Percentiles rank a stretch among this genome's conserved stretches.
Evolutionary conservation across 2,329 filamentous ascomycete genomes (phyloP).

Genomic region (Cladosporium austrohemisphaericum): DNA sequence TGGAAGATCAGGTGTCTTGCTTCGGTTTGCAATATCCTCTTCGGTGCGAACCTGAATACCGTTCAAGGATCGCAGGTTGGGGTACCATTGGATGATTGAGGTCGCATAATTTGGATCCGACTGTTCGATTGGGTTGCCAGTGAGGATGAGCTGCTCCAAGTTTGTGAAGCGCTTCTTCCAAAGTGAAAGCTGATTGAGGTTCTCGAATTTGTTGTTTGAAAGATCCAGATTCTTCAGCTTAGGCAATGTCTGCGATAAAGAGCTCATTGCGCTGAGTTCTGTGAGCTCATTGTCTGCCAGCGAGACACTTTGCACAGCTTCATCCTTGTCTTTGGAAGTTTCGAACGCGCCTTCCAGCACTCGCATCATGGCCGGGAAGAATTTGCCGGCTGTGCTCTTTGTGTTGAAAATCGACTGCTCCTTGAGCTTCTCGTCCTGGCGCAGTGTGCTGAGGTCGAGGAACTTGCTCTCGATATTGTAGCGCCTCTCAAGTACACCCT

Average conservation of each 20-base stretch:
- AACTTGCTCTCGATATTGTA: slow-evolving; percentile 71
- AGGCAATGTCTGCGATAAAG: slow-evolving; percentile 74
- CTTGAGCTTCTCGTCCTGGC: slow-evolving; percentile 66
- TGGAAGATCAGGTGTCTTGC: slow-evolving; percentile 51
- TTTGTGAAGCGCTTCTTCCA: slow-evolving; percentile 78
- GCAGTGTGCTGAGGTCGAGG: slow-evolving; percentile 76
- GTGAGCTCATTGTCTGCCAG: slow-evolving; percentile 76
- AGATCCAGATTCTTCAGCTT: slow-evolving; percentile 86
- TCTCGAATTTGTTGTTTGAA: slow-evolving; percentile 74
- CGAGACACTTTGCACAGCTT: slow-evolving; percentile 76
- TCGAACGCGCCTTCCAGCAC: slow-evolving; percentile 78
- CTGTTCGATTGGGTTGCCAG: slow-evolving; percentile 66
- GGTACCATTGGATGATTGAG: slow-evolving; percentile 77
- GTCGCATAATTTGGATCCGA: slow-evolving; percentile 52
- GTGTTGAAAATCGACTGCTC: slow-evolving; percentile 72
- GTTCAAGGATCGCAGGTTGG: slow-evolving; percentile 73
- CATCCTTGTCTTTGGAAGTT: slow-evolving; percentile 65
- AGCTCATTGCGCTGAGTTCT: slow-evolving; percentile 67
- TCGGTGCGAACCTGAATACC: slow-evolving; percentile 68
- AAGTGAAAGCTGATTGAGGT: slow-evolving; percentile 62
- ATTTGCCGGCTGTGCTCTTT: slow-evolving; percentile 71
- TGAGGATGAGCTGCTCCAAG: slow-evolving; percentile 76
- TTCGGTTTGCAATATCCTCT: slow-evolving; percentile 61
- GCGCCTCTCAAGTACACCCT: slow-evolving; percentile 66
- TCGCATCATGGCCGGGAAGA: slow-evolving; percentile 87